These are phyloP conservation scores for Calonectria pauciramosa DNA, from an alignment of 2,329 filamentous ascomycete genomes.

Conservation along the genomic window DNA sequence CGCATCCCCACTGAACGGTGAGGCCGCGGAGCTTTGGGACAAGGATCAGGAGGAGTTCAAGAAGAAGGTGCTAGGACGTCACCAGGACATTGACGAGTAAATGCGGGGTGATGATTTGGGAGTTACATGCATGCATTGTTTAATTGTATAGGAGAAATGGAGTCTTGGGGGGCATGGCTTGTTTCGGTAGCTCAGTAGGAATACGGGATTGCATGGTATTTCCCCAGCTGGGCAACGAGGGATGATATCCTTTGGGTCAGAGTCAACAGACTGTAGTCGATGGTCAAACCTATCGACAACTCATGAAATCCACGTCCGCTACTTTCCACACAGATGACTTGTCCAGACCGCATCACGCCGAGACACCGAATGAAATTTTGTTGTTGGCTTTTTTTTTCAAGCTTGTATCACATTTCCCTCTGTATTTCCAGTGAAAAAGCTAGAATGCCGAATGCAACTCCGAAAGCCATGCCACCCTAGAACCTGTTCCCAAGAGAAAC, in stretches of 20 bases:
- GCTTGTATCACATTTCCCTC: constrained; percentile 53
- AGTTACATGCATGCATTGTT: constrained; percentile 40
- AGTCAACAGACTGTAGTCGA: constrained; percentile 45
- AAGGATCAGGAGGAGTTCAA: constrained; percentile 90
- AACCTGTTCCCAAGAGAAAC: constrained; percentile 57
- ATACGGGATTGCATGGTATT: constrained; percentile 51
- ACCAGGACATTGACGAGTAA: constrained; percentile 75
- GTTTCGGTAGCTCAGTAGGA: constrained; percentile 49
- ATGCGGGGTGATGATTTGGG: constrained; percentile 4
- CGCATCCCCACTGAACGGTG: constrained; percentile 93
- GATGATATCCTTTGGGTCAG: constrained; percentile 38
- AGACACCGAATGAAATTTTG: constrained; percentile 43
- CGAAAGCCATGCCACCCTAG: constrained; percentile 61
- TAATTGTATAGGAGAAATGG: constrained; percentile 55
- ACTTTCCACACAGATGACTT: constrained; percentile 36
- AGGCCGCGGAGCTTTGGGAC: constrained; percentile 97
- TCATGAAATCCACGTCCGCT: constrained; percentile 38
- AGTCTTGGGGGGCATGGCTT: constrained; percentile 54
- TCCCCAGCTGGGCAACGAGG: constrained; percentile 37
- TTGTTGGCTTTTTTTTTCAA: constrained; percentile 42
- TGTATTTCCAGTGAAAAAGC: constrained; percentile 58
- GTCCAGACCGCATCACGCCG: constrained; percentile 44
- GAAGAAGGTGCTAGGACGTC: constrained; percentile 75
- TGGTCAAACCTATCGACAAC: constrained; percentile 44
- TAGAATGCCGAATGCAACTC: constrained; percentile 63